Base-by-base conservation (phyloP, 108 stramenopile genomes). In the Stephanodiscus minutulus region DNA sequence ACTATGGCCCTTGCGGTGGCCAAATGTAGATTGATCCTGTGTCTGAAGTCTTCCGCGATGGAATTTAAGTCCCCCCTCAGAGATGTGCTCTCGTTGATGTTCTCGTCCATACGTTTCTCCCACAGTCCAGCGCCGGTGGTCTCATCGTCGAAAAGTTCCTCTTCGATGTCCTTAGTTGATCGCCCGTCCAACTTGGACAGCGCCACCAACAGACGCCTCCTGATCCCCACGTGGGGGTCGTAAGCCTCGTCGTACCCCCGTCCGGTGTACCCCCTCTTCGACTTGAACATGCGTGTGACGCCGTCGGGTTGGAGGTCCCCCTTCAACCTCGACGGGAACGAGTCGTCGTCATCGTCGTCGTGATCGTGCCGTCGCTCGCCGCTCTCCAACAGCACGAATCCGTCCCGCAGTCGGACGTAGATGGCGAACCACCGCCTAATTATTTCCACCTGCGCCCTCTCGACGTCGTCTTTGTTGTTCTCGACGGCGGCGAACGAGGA, bases 181-280 rank as follows among this genome's bases (percentile, higher is more conserved):
- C 57, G 41, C 44, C 22, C 53, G 35, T 61, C 57, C 2, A 75
- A 13, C 13, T 35, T 46, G 0, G 27, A 29, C 31, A 74, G 63
- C 9, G 68, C 56, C 44, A 79, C 73, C 41, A 79, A 47, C 17
- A 83, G 63, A 25, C 74, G 64, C 2, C 60, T 64, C 29, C 59
- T 49, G 17, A 91, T 79, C 5, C 92, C 92, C 2, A 88, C 86
- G 29, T 76, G 76, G 15, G 83, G 84, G 66, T 93, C 86, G 59
- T 79, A 68, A 31, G 85, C 83, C 78, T 94, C 92, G 69, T 94
- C 92, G 84, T 86, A 88, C 1, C 88, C 87, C 53, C 55, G 79
- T 0, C 92, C 92, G 24, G 86, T 85, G 55, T 94, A 94, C 10
- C 73, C 76, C 13, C 55, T 49, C 28, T 64, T 36, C 7, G 77